Base-by-base conservation (phyloP, 495 filamentous ascomycete genomes). In the Trichoderma gamsii region DNA sequence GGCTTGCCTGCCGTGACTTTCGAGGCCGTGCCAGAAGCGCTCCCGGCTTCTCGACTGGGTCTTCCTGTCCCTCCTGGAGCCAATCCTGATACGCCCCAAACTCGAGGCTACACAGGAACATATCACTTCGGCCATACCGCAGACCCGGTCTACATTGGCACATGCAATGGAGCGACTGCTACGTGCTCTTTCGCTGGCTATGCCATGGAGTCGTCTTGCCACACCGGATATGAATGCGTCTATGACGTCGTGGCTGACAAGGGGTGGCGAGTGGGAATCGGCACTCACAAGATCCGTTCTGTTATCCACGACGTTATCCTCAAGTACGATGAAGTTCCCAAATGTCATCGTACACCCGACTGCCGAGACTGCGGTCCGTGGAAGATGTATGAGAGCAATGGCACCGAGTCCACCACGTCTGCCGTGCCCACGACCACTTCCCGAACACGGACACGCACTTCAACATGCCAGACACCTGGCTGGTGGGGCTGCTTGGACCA, bases 91-190 rank as follows among this genome's bases (percentile, higher is more conserved):
- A 78, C 86, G 32, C 91, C 91, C 11, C 90, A 95, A 69, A 82
- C 82, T 4, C 83, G 92, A 15, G 79, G 83, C 65, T 84, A 84
- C 71, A 96, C 91, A 3, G 94, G 92, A 3, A 82, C 89, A n/a
- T 96, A 87, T 72, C 96, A 99, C 78, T 92, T 97, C 73, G 95
- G 95, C 8, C 92, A 98, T 74, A 98, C 92, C 6, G 95, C 96
- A 9, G 95, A 99, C 78, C 95, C 95, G 0, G 85, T 99, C 7
- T 99, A 88, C 74, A 92, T 97, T 84, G 95, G 95, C 38, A 90
- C 89, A 12, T 99, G 95, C 77, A 97, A 96, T 75, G 90, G 90
- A 43, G 91, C 91, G 18, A 92, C 90, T 32, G 91, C 93, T 15
- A 84, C 85, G 8, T 99, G 95, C 75, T 93, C 92, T 21, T 88